Evolutionary conservation across 352 stramenopile genomes (phyloP), one percentile per base, ranked within the genome.

Genomic region (Plasmopara muralis): DNA sequence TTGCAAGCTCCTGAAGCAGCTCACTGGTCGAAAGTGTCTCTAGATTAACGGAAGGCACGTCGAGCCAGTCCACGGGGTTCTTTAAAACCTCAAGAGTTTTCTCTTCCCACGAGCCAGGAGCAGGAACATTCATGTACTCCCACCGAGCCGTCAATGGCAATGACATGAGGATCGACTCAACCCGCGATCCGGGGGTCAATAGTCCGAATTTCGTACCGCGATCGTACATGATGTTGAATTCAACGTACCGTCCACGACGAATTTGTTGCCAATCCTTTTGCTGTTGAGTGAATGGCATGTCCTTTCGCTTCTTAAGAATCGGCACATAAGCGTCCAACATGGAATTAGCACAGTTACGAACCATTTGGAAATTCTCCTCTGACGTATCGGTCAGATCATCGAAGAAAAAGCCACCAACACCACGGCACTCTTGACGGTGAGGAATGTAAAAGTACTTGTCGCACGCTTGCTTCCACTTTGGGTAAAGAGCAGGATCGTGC

Each of bases 201-300:
- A 99, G 77, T 5, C 97, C 97, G 63, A 99, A 99, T 45, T 98
- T 95, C 31, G 96, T 99, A 62, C 97, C 97, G 20, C 96, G 82
- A 72, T 99, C 97, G 69, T 99, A 98, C 61, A 99, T 97, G 55
- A 99, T 83, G 79, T 99, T 99, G 76, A 99, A 99, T 78, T 99
- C 97, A 7, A 98, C 94, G 75, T 99, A 99, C 57, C 93, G 85
- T 41, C 95, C 95, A 18, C 94, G 83, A 47, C 96, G 86, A 14
- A 99, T 87, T 62, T 98, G 90, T 78, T 99, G 96, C 96, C 96
- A 99, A 47, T 97, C 70, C 79, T 98, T 98, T 62, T 99, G 77
- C 67, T 96, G 60, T 59, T 97, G 50, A 25, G 91, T 98, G 73
- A 97, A 99, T 39, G 82, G 73, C 79, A 98, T 77, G 74, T 98